phyloP scores from a whole-genome alignment of 495 filamentous ascomycete genomes.

The Lindgomyces ingoldianus region DNA sequence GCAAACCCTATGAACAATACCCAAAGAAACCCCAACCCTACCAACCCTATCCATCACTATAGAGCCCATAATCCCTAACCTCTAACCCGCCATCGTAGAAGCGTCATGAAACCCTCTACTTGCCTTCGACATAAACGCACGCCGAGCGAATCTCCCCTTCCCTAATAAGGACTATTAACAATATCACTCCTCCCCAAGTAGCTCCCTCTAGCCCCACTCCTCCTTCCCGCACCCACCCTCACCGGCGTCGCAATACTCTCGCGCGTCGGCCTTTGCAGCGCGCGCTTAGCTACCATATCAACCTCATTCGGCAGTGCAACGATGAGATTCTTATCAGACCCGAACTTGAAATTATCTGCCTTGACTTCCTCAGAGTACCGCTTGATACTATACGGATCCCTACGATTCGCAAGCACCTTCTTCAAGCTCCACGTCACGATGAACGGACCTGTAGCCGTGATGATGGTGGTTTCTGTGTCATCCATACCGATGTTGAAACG shows the following conservation, averaged over 20 bases:
- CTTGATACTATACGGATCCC: slow-evolving; percentile 93
- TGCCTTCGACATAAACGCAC: too few species aligned
- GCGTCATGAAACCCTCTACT: too few species aligned
- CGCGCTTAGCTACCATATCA: slow-evolving; percentile 87
- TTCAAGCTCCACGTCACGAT: slow-evolving; percentile 95
- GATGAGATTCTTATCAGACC: slow-evolving; percentile 95
- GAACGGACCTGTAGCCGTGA: slow-evolving; percentile 96
- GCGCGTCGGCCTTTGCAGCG: slow-evolving; percentile 82
- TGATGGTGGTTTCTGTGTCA: slow-evolving; percentile 79
- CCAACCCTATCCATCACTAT: slow-evolving; percentile 1
- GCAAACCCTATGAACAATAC: too few species aligned
- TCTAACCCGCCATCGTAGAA: too few species aligned
- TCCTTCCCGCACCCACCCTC: slow-evolving; percentile 52
- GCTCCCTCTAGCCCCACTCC: slow-evolving; percentile 52
- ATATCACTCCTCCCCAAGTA: slow-evolving; percentile 72
- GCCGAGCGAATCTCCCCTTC: too few species aligned
- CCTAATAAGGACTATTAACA: slow-evolving; percentile 79
- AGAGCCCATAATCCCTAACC: too few species aligned
- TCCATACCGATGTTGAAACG: slow-evolving; percentile 92
- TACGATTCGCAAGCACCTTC: slow-evolving; percentile 74
- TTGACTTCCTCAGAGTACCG: slow-evolving; percentile 92
- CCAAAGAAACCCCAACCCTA: background rate
- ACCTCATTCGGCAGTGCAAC: slow-evolving; percentile 96
- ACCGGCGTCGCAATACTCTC: slow-evolving; percentile 80
- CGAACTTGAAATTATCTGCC: slow-evolving; percentile 98